Evolutionary conservation across 805 yeast genomes (phyloP).

Genomic region (Jamesozyma hellenica): DNA sequence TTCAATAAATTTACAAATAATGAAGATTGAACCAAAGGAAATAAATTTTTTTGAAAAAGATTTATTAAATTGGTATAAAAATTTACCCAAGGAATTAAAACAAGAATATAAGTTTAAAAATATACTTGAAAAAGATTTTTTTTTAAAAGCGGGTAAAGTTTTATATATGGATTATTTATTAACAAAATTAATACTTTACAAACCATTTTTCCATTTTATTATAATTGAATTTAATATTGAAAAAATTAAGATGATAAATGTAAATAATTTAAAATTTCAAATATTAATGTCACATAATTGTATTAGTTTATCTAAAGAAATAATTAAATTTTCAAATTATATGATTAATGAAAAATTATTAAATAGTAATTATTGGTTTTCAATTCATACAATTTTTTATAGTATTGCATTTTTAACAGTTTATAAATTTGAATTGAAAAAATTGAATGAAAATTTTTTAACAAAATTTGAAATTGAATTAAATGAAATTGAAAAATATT

Average conservation of each 20-base stretch:
- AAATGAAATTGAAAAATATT: conserved; percentile 43
- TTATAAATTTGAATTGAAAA: conserved; percentile 25
- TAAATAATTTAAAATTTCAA: conserved; percentile 43
- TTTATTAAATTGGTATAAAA: conserved; percentile 60
- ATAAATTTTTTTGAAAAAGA: conserved; percentile 52
- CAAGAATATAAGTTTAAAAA: conserved; percentile 44
- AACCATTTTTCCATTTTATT: conserved; percentile 76
- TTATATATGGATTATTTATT: conserved; percentile 63
- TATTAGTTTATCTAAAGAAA: conserved; percentile 73
- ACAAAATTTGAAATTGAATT: background rate
- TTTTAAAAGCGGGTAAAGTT: conserved; percentile 63
- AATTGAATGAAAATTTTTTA: no score
- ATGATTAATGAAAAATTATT: conserved; percentile 64
- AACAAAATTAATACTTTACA: conserved; percentile 68
- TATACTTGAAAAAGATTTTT: conserved; percentile 31
- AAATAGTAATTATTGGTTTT: conserved; percentile 85
- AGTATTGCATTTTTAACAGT: conserved; percentile 80
- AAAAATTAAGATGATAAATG: background rate
- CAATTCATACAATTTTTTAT: conserved; percentile 80
- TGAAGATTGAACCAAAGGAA: conserved; percentile 28
- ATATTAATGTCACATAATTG: conserved; percentile 72
- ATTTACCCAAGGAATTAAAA: conserved; percentile 58
- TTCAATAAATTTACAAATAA: conserved; percentile 3
- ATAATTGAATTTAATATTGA: conserved; percentile 1
- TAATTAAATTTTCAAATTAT: conserved; percentile 69